Evolutionary conservation across 352 stramenopile genomes (phyloP), one percentile per base, ranked within the genome.

Genomic region (Globisporangium megalacanthum): DNA sequence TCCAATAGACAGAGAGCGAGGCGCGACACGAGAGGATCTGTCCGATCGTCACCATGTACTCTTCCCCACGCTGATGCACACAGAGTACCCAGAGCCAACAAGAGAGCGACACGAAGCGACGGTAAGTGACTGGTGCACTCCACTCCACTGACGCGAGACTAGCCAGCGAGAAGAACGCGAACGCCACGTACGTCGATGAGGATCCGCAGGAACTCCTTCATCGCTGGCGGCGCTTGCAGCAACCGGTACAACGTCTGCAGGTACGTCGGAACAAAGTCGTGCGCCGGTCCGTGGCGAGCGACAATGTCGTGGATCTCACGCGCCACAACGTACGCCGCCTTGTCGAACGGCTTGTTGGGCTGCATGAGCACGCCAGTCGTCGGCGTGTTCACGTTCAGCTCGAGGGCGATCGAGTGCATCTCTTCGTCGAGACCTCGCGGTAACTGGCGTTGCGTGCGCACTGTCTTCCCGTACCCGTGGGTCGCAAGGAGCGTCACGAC

Each of bases 381-480:
- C 19, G 83, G 66, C 2, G 83, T 89, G 52, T 94, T 94, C 41
- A 72, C 75, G 44, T 94, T 94, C 37, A 92, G 63, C 51, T 94
- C 85, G 15, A 88, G 45, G 17, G 83, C 75, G 45, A 94, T 56
- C 20, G 66, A 75, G 51, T 91, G 80, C 77, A 93, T 88, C 19
- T 79, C 73, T 54, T 89, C 80, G 36, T 93, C 83, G 7, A 90
- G 62, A 0, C 83, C 83, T 44, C 68, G 71, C 33, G 80, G 79
- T 13, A 90, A 61, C 41, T 86, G 77, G 2, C 80, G 73, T 58
- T 91, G 80, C 11, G 72, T 68, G 8, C 77, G 73, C 35, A 71
- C 70, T 13, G 78, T 88, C 57, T 93, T 93, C 19, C 72, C 69
- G 50, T 79, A 70, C 1, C 83, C 80, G 58, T 89, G 66, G 4